Base-by-base conservation (phyloP, 2,329 filamentous ascomycete genomes). In the Albifimbria verrucaria region DNA sequence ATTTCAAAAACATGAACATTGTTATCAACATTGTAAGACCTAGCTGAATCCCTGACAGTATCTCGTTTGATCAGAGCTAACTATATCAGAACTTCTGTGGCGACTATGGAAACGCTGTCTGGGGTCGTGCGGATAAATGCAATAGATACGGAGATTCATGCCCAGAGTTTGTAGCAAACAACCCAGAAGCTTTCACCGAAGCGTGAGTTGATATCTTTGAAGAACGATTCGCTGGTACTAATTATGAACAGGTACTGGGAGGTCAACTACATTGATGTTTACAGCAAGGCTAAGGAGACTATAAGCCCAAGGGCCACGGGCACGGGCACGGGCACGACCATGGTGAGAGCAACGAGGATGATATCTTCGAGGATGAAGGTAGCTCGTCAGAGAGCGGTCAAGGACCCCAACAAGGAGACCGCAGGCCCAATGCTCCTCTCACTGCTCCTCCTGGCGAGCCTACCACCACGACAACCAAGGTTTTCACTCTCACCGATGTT, bases 41-140 rank as follows among this genome's bases (percentile, higher is more conserved):
- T 3, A 7, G 7, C 17, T 7, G 4, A 11, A 4, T 2, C 7
- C 1, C 6, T n/a, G n/a, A n/a, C n/a, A n/a, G n/a, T 17, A n/a
- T 39, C 18, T 15, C 32, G 32, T 17, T n/a, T 39, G 18, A 39
- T 42, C 41, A 51, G 44, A 55, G 28, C 53, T 20, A 53, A 18
- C 5, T 44, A n/a, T n/a, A n/a, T n/a, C n/a, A 79, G 76, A 77
- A 89, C 49, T 90, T 94, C 66, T 94, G 90, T 64, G 90, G 90
- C 23, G 83, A 87, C 62, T 92, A 88, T 78, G 88, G 87, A 1
- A 85, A 68, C 42, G 67, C 66, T 5, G 63, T 70, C 17, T 80
- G 78, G 77, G 67, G 65, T 18, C 59, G 59, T 4, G 59, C 65
- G 12, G 70, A 74, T 17, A 64, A 70, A 15, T 79, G 76, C 57